A percentile compares a stretch with the other conserved stretches of the same genome.
These are phyloP conservation scores for Chaetoceros tenuissimus DNA, from an alignment of 108 stramenopile species.

Conservation along the genomic window DNA sequence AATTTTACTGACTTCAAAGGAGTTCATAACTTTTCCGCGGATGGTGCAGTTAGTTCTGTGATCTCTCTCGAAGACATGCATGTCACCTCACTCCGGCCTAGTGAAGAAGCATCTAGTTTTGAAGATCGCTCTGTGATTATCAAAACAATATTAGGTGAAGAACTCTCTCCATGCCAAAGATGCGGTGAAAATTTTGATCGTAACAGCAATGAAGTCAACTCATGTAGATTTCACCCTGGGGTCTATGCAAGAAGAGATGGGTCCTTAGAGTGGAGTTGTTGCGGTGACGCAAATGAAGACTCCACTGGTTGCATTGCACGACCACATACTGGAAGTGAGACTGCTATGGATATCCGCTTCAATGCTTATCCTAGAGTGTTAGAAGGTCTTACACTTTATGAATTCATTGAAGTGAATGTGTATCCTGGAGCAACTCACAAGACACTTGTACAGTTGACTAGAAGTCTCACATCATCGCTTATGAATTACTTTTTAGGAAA, in stretches of 20 bases:
- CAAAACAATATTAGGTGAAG: too few species aligned
- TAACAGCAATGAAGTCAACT: slow-evolving; percentile 17
- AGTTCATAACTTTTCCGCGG: too few species aligned
- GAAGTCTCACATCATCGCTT: too few species aligned
- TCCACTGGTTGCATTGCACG: slow-evolving; percentile 32
- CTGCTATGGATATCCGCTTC: slow-evolving; percentile 27
- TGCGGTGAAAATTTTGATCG: slow-evolving; percentile 37
- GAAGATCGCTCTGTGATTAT: too few species aligned
- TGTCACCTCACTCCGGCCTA: too few species aligned
- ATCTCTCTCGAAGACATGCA: too few species aligned
- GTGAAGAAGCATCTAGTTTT: too few species aligned
- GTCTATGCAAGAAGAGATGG: too few species aligned
- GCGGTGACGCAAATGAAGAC: slow-evolving; percentile 6
- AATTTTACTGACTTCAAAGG: too few species aligned
- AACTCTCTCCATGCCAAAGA: too few species aligned
- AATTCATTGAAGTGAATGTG: slow-evolving; percentile 40
- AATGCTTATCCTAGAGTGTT: slow-evolving; percentile 30
- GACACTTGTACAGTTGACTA: slow-evolving; percentile 22
- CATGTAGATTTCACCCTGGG: slow-evolving; percentile 29
- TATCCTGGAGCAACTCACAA: slow-evolving; percentile 31
- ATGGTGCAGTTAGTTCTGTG: too few species aligned
- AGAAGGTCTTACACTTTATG: slow-evolving; percentile 30
- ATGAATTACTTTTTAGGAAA: too few species aligned
- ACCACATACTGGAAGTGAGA: slow-evolving; percentile 40
- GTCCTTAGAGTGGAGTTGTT: slow-evolving; percentile 27